Evolutionary conservation across 2,329 filamentous ascomycete species (phyloP), one percentile per base, ranked within the genome.

Genomic region (Xylariaceae sp.): DNA sequence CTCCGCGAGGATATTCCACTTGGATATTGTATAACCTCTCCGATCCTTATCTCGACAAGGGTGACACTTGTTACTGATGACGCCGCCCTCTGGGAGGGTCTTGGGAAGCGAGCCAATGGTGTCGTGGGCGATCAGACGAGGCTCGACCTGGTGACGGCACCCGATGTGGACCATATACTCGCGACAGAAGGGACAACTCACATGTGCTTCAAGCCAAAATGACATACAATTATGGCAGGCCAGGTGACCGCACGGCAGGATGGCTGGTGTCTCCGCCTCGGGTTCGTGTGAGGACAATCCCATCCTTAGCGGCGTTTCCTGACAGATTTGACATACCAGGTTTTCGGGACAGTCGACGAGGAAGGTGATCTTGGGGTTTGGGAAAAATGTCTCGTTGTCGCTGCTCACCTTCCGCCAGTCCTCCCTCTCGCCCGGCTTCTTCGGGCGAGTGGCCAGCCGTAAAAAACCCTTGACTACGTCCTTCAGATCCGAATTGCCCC

Each of bases 211-310:
- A 5, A 73, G 44, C 71, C 73, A 74, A 2, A 18, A 37, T 2
- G 52, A 40, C 16, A 75, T 48, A 41, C 74, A 76, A 2, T 7
- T 16, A 3, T 56, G 44, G 48, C 74, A 72, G 3, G 60, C 70
- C 3, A 70, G 56, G 50, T 77, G 75, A 0, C 72, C 73, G 40
- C 74, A 75, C 0, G 75, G 70, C 20, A 75, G 56, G 1, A 75
- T 69, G 2, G 62, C 57, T 1, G 73, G 66, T 1, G 57, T 52
- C 0, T n/a, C 42, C 3, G 63, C 51, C 0, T 32, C n/a, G 0
- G 50, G 21, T 0, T 40, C n/a, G 7, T 53, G 48, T 0, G 43
- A 42, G 6, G 40, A 54, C 2, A 37, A 16, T 0, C 29, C 56
- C 50, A 70, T 56, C 44, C 53, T 44, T 0, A 70, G 44, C 2